These are phyloP conservation scores for Sphaerulina populicola DNA, from an alignment of 2,329 filamentous ascomycete species.

Conservation along the genomic window DNA sequence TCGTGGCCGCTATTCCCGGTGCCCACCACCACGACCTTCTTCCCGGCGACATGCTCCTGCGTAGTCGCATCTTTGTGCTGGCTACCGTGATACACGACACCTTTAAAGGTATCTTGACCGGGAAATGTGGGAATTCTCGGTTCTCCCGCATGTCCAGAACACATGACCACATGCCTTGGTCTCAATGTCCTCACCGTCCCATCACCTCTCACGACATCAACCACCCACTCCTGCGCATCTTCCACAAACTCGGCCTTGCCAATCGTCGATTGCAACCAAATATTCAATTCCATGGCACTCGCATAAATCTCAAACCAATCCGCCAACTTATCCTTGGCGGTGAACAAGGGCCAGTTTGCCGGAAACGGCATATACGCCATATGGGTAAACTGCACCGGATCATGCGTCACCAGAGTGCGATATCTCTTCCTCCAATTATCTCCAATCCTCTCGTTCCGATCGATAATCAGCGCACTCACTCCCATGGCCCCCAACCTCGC, in stretches of 20 bases:
- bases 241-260: constrained; percentile 43
- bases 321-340: constrained; percentile 54
- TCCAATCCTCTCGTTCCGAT: constrained; percentile 40
- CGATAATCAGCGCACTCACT: constrained; percentile 38
- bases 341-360: constrained; percentile 58
- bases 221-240: constrained; percentile 45
- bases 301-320: constrained; percentile 62
- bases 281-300: constrained; percentile 57
- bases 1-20: constrained; percentile 46
- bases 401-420: constrained; percentile 54
- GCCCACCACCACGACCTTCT: constrained; percentile 44
- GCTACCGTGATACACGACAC: constrained; percentile 31
- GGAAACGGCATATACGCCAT: constrained; percentile 60
- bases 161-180: constrained; percentile 57
- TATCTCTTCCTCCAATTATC: constrained; percentile 48
- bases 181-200: constrained; percentile 47
- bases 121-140: constrained; percentile 46
- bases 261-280: constrained; percentile 46
- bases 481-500: constrained; percentile 38
- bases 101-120: constrained; percentile 49
- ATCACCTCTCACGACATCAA: constrained; percentile 42
- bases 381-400: constrained; percentile 54
- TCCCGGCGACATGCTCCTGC: constrained; percentile 25
- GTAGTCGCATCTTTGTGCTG: constrained; percentile 7
- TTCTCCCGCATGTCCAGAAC: constrained; percentile 61